Conservation (phyloP, 192 early-diverging fungal species). For the Linnemannia elongata region DNA sequence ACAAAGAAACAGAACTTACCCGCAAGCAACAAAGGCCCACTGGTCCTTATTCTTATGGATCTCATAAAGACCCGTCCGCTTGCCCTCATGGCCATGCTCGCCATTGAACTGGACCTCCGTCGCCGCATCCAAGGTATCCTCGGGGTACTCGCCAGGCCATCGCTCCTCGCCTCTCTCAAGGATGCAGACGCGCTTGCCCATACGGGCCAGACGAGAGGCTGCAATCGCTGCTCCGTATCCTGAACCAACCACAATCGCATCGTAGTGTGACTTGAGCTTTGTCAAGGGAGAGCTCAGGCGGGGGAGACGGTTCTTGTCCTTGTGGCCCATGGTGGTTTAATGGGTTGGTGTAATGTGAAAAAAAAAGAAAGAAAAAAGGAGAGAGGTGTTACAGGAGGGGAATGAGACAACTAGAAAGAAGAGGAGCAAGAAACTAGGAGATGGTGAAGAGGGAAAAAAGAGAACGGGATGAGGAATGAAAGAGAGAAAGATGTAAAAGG, state of each 20-base stretch:
- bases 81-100: constrained; percentile 46
- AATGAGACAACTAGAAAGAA: neutral
- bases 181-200: constrained; percentile 58
- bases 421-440: neutral
- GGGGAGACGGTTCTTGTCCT: constrained; percentile 32
- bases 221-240: constrained; percentile 63
- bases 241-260: constrained; percentile 60
- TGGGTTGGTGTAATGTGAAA: neutral
- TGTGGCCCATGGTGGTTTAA: constrained; percentile 19
- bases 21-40: constrained; percentile 57
- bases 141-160: constrained; percentile 64
- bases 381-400: neutral
- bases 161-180: constrained; percentile 61
- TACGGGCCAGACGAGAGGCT: constrained; percentile 59
- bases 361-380: neutral
- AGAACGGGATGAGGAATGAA: neutral
- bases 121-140: constrained; percentile 34
- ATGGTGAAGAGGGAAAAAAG: neutral
- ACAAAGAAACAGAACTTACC: constrained; percentile 44
- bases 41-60: constrained; percentile 57
- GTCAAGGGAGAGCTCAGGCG: constrained; percentile 38
- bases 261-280: constrained; percentile 56
- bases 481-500: neutral
- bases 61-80: constrained; percentile 57
- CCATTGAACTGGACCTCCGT: constrained; percentile 56